Conservation (phyloP, 805 yeast species). For the Cyberlindnera samutprakarnensis region DNA sequence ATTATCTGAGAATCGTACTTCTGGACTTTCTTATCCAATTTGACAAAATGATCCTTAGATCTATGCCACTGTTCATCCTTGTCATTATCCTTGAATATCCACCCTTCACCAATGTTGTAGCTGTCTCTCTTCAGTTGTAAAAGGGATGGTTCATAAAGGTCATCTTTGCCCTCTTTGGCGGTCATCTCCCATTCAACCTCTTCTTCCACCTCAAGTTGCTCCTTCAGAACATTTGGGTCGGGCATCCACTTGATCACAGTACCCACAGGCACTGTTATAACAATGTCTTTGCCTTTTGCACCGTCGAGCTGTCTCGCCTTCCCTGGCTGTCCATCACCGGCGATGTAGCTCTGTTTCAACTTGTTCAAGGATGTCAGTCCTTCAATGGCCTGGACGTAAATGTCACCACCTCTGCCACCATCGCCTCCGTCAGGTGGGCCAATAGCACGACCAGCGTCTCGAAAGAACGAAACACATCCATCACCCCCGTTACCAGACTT, state of each 20-base stretch:
- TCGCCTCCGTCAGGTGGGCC: conserved; percentile 99
- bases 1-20: conserved; percentile 54
- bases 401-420: conserved; percentile 89
- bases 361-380: conserved; percentile 67
- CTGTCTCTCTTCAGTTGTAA: conserved; percentile 59
- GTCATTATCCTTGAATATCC: conserved; percentile 73
- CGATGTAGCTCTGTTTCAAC: conserved; percentile 58
- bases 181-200: conserved; percentile 26
- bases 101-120: conserved; percentile 71
- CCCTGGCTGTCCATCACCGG: conserved; percentile 68
- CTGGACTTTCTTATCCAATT: conserved; percentile 55
- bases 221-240: conserved; percentile 43
- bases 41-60: conserved; percentile 57
- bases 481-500: conserved; percentile 83
- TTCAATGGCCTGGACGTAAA: conserved; percentile 74
- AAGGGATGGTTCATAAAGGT: conserved; percentile 29
- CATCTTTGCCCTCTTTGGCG: conserved; percentile 21
- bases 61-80: conserved; percentile 59
- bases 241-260: conserved; percentile 84
- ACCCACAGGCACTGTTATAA: conserved; percentile 87
- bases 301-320: conserved; percentile 78
- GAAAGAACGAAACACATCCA: conserved; percentile 77
- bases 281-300: conserved; percentile 67
- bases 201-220: conserved; percentile 5
- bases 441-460: conserved; percentile 75